Percentiles rank a stretch among this genome's conserved stretches.
These are phyloP conservation scores for Penicillium sumatraense DNA, from an alignment of 2,329 filamentous ascomycete genomes.

Conservation along the genomic window DNA sequence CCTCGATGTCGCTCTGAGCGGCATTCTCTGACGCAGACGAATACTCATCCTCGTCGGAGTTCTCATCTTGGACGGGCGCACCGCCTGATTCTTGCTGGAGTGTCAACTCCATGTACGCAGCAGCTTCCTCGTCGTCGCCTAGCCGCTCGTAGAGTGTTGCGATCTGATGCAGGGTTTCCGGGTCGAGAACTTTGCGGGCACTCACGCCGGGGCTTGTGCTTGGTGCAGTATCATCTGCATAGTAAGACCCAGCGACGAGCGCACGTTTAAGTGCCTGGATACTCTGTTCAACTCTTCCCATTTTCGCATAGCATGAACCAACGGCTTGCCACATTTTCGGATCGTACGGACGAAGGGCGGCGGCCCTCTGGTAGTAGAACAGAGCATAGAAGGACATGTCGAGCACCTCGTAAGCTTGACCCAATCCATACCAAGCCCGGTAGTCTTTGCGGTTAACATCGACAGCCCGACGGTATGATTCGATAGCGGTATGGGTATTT, in stretches of 20 bases:
- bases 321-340: slow-evolving; percentile 99
- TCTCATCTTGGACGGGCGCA: slow-evolving; percentile 31
- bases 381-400: slow-evolving; percentile 98
- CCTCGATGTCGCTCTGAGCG: slow-evolving; percentile 40
- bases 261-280: slow-evolving; percentile 96
- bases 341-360: slow-evolving; percentile 90
- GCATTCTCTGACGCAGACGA: slow-evolving; percentile 38
- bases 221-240: slow-evolving; percentile 52
- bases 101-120: slow-evolving; percentile 94
- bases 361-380: slow-evolving; percentile 97
- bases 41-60: slow-evolving; percentile 38
- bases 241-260: slow-evolving; percentile 83
- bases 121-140: slow-evolving; percentile 76
- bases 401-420: slow-evolving; percentile 95
- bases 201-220: slow-evolving; percentile 24
- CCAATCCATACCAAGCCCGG: slow-evolving; percentile 95
- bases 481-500: slow-evolving; percentile 96
- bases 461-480: slow-evolving; percentile 92
- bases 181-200: slow-evolving; percentile 70
- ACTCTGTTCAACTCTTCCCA: slow-evolving; percentile 82
- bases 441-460: slow-evolving; percentile 97
- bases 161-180: slow-evolving; percentile 88
- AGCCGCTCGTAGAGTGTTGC: slow-evolving; percentile 85
- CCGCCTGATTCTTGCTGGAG: slow-evolving; percentile 87
- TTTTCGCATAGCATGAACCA: slow-evolving; percentile 86